A percentile compares a stretch with the other conserved stretches of the same genome.
Evolutionary conservation across 2,329 filamentous ascomycete species (phyloP).

Genomic region (Colletotrichum tamarilloi): DNA sequence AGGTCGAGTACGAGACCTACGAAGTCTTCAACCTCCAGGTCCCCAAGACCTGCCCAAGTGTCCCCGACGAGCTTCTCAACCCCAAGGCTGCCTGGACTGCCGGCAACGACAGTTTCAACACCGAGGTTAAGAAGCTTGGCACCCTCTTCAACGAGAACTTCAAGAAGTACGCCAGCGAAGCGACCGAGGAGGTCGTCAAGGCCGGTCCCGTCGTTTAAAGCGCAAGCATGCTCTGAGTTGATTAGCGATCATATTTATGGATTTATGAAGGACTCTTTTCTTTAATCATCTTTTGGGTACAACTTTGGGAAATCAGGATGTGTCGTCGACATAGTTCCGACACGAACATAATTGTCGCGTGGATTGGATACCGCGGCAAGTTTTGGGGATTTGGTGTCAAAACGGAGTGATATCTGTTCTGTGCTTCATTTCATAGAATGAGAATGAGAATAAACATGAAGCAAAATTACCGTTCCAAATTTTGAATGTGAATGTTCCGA

Average conservation of each 20-base stretch:
- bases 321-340: constrained; percentile 30
- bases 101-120: constrained; percentile 82
- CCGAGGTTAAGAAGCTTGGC: constrained; percentile 91
- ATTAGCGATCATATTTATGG: constrained; percentile 2
- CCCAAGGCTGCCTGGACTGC: constrained; percentile 92
- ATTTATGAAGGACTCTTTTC: constrained; percentile 9
- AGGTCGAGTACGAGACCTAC: constrained; percentile 94
- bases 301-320: constrained; percentile 19
- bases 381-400: background rate
- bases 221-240: background rate
- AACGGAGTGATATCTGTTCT: constrained; percentile 18
- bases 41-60: constrained; percentile 89
- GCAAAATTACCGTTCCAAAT: background rate
- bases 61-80: constrained; percentile 94
- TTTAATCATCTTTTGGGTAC: constrained; percentile 22
- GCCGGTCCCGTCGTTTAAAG: constrained; percentile 62
- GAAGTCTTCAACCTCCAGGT: constrained; percentile 96
- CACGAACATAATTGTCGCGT: constrained; percentile 17
- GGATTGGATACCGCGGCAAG: constrained; percentile 1
- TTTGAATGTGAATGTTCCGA: background rate
- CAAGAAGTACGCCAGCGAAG: constrained; percentile 90
- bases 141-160: constrained; percentile 96
- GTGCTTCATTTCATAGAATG: constrained; percentile 27
- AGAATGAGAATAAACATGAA: constrained; percentile 17
- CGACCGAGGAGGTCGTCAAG: constrained; percentile 81